Percentiles rank a stretch among this genome's conserved stretches.
Conservation (phyloP, 139 green algal species). For the Auxenochlorella protothecoides region DNA sequence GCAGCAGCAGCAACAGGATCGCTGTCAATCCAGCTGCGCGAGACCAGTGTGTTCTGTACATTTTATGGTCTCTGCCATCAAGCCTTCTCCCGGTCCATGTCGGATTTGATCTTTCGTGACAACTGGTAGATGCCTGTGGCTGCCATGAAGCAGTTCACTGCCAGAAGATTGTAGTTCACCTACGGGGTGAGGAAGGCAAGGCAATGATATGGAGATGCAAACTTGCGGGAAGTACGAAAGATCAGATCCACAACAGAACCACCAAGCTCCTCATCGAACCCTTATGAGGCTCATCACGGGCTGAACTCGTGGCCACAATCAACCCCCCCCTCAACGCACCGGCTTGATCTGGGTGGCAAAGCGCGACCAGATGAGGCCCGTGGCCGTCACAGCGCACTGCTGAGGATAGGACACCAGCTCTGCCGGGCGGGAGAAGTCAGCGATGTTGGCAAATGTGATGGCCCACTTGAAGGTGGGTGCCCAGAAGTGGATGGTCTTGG, state of each 20-base stretch:
- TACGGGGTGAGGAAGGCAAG: conserved; percentile 34
- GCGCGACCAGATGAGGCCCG: conserved; percentile 84
- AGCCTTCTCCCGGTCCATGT: conserved; percentile 5
- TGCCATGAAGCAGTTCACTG: conserved; percentile 85
- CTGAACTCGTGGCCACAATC: neutral
- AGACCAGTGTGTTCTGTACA: too few relatives aligned
- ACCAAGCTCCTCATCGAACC: neutral
- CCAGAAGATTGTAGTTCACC: conserved; percentile 92
- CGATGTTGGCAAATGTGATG: conserved; percentile 91
- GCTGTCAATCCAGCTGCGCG: too few relatives aligned
- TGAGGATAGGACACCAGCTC: conserved; percentile 87
- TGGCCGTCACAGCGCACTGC: conserved; percentile 79
- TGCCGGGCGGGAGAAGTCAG: conserved; percentile 78
- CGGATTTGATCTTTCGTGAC: conserved; percentile 41
- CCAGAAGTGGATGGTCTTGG: conserved; percentile 53
- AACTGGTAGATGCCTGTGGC: conserved; percentile 79
- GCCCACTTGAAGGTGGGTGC: conserved; percentile 98
- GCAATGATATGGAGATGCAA: neutral
- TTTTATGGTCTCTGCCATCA: too few relatives aligned
- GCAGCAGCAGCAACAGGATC: too few relatives aligned
- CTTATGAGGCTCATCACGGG: too few relatives aligned
- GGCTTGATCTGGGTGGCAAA: conserved; percentile 80
- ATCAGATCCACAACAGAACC: neutral
- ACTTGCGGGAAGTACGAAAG: neutral
- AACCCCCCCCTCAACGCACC: conserved; percentile 17